These are phyloP conservation scores for Porcisia hertigi DNA, from an alignment of 208 protist genomes.

Conservation along the genomic window DNA sequence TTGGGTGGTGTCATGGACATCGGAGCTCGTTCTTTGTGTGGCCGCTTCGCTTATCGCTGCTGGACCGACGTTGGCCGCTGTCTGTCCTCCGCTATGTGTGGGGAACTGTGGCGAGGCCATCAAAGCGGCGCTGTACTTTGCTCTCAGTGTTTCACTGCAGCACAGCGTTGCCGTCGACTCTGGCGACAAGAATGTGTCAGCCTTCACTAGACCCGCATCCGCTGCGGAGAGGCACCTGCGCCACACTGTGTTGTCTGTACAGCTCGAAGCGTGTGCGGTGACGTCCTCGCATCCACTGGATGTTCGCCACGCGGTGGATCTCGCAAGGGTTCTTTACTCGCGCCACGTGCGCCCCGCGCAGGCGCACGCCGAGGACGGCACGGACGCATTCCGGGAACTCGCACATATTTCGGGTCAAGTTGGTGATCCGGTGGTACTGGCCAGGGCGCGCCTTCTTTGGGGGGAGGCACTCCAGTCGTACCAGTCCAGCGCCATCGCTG, in stretches of 20 bases:
- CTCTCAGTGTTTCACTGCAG: neutral
- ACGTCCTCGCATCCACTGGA: slow-evolving; percentile 28
- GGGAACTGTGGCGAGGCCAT: neutral
- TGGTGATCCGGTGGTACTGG: neutral
- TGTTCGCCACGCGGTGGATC: slow-evolving; percentile 15
- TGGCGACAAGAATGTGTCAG: neutral
- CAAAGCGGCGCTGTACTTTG: slow-evolving; percentile 9
- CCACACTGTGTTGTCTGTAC: slow-evolving; percentile 8
- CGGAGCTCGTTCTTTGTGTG: slow-evolving; percentile 16
- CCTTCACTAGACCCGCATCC: neutral
- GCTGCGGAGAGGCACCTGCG: neutral
- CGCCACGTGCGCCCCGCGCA: slow-evolving; percentile 26
- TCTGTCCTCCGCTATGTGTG: slow-evolving; percentile 1
- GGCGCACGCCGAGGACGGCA: slow-evolving; percentile 34
- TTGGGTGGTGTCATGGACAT: slow-evolving; percentile 24
- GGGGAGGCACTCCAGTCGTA: slow-evolving; percentile 21
- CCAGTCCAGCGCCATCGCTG: slow-evolving; percentile 12
- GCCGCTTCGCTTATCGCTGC: neutral
- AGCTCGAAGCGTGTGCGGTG: slow-evolving; percentile 6
- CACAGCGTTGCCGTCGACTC: neutral
- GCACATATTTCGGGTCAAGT: neutral
- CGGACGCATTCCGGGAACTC: slow-evolving; percentile 21
- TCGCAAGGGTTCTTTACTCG: slow-evolving; percentile 13
- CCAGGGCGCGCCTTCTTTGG: neutral
- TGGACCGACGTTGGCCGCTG: neutral